phyloP scores from a whole-genome alignment of 257 asterid genomes.

The Solanum pinnatisectum region DNA sequence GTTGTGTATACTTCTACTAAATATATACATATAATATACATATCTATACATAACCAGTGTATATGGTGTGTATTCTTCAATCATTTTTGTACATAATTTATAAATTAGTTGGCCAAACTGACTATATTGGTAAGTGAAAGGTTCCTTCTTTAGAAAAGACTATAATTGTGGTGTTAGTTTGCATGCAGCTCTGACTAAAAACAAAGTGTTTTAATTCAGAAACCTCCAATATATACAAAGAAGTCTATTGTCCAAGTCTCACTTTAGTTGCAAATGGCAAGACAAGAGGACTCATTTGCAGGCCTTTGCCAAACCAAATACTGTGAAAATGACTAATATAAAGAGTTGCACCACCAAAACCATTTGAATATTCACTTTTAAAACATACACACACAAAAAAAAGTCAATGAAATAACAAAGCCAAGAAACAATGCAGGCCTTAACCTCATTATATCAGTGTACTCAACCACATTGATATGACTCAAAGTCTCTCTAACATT shows the following conservation, averaged over 20 bases:
- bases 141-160: neutral
- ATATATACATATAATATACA: neutral
- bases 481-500: neutral
- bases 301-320: constrained; percentile 20
- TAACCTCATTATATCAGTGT: neutral
- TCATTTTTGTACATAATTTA: neutral
- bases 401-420: neutral
- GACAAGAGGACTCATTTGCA: constrained; percentile 24
- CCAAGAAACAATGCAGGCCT: neutral
- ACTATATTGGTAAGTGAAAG: neutral
- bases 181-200: neutral
- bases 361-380: neutral
- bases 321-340: neutral
- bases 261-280: constrained; percentile 61
- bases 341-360: neutral
- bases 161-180: neutral
- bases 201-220: neutral
- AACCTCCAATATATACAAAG: neutral
- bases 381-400: neutral
- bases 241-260: neutral
- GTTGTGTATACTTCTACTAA: neutral
- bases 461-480: neutral
- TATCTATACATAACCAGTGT: neutral
- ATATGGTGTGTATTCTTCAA: neutral
- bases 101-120: neutral